A percentile compares a stretch with the other conserved stretches of the same genome.
These are phyloP conservation scores for Cercospora nicotianae DNA, from an alignment of 2,329 filamentous ascomycete genomes.

Conservation along the genomic window DNA sequence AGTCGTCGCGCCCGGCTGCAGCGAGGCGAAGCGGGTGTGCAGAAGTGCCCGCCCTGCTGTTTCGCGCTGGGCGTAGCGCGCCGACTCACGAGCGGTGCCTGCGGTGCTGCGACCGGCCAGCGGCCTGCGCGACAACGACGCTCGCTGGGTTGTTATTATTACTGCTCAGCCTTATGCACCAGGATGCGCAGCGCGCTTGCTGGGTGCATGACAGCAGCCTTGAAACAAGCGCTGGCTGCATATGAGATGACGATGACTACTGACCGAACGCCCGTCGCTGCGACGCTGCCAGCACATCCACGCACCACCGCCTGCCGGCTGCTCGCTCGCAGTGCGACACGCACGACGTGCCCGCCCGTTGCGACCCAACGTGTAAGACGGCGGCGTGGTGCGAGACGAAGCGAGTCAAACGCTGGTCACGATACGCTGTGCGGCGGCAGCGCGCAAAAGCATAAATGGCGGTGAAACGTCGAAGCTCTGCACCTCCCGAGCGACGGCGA, in stretches of 20 bases:
- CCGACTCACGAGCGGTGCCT: slow-evolving; percentile 9
- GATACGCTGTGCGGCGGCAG: slow-evolving; percentile 3
- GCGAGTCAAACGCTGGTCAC: slow-evolving; percentile 22
- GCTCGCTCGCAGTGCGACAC: slow-evolving; percentile 14
- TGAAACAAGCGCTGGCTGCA: slow-evolving; percentile 14
- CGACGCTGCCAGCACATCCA: background rate
- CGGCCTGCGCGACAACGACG: background rate
- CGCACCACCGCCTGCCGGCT: background rate
- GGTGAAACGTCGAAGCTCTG: slow-evolving; percentile 11
- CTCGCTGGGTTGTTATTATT: background rate
- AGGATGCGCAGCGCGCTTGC: slow-evolving; percentile 13
- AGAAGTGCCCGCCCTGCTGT: slow-evolving; percentile 2
- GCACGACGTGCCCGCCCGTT: slow-evolving; percentile 7
- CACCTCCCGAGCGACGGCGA: background rate
- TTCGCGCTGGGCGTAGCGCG: background rate
- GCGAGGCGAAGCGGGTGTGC: slow-evolving; percentile 23
- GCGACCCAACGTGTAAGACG: slow-evolving; percentile 10
- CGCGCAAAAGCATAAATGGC: slow-evolving; percentile 14
- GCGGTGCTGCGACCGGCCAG: background rate
- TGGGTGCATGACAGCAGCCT: slow-evolving; percentile 10
- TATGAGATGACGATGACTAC: background rate
- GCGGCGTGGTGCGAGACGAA: slow-evolving; percentile 17
- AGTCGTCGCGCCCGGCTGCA: slow-evolving; percentile 15
- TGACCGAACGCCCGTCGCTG: background rate
- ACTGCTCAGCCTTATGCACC: slow-evolving; percentile 15